These are phyloP conservation scores for Aspergillus conjunctus DNA, from an alignment of 495 filamentous ascomycete genomes.

Conservation along the genomic window DNA sequence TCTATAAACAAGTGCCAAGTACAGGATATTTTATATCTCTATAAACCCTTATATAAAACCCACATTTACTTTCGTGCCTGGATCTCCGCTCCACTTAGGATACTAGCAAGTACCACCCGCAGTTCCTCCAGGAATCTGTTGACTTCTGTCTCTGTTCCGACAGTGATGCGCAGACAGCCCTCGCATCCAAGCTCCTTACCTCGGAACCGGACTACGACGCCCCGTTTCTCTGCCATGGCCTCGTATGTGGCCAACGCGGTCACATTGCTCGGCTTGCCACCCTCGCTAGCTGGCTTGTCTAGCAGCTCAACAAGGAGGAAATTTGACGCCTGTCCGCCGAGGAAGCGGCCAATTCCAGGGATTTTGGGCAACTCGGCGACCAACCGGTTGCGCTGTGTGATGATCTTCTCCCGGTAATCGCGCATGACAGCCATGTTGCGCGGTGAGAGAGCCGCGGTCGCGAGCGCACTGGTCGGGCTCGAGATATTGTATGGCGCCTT, in stretches of 20 bases:
- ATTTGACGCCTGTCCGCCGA: conserved; percentile 80
- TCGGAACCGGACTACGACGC: conserved; percentile 90
- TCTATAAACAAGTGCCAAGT: neutral
- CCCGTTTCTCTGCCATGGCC: conserved; percentile 78
- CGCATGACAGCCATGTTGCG: conserved; percentile 72
- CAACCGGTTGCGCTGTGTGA: conserved; percentile 76
- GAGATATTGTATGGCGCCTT: conserved; percentile 97
- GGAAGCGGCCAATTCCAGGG: conserved; percentile 75
- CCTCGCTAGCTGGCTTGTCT: conserved; percentile 53
- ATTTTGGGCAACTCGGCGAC: conserved; percentile 73
- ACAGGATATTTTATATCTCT: neutral
- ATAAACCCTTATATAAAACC: neutral
- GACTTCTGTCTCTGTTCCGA: conserved; percentile 88
- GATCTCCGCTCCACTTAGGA: conserved; percentile 34
- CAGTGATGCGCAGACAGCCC: conserved; percentile 87
- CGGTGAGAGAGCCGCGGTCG: conserved; percentile 65
- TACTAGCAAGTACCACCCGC: conserved; percentile 57
- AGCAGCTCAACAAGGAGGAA: conserved; percentile 90
- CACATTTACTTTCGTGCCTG: conserved; percentile 21
- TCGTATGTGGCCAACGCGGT: conserved; percentile 80
- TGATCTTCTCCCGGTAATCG: conserved; percentile 63
- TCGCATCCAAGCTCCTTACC: conserved; percentile 89
- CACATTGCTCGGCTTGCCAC: conserved; percentile 74
- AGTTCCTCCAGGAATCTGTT: conserved; percentile 73
- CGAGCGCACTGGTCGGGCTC: conserved; percentile 81